Conservation (phyloP, 371 early-diverging fungal species). For the Mycotypha africana region DNA sequence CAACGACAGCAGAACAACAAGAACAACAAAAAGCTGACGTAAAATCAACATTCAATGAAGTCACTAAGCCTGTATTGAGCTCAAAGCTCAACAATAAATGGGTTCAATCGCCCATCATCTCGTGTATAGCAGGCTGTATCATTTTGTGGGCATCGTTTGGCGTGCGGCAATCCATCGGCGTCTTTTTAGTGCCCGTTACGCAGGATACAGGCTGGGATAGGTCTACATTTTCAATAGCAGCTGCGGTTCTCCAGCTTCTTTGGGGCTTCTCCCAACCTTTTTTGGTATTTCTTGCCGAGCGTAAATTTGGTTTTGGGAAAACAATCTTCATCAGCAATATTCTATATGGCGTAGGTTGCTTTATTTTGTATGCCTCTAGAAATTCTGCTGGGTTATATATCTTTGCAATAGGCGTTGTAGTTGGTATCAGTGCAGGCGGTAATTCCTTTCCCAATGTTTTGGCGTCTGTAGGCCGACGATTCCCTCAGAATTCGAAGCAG, state of each 20-base stretch:
- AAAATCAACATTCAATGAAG: too few species aligned
- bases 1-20: too few species aligned
- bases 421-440: conserved; percentile 27
- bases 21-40: too few species aligned
- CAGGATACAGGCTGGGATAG: conserved; percentile 24
- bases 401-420: conserved; percentile 21
- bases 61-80: background rate
- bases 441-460: conserved; percentile 27
- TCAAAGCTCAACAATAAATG: too few species aligned
- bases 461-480: conserved; percentile 23
- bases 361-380: conserved; percentile 22
- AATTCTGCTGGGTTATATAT: conserved; percentile 22
- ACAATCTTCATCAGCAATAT: conserved; percentile 15
- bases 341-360: conserved; percentile 21
- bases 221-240: conserved; percentile 24
- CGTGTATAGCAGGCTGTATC: conserved; percentile 16
- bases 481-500: conserved; percentile 17
- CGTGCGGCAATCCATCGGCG: conserved; percentile 25
- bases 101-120: conserved; percentile 3
- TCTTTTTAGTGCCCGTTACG: conserved; percentile 28
- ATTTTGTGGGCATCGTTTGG: conserved; percentile 29
- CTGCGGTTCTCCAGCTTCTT: conserved; percentile 23
- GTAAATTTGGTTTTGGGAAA: conserved; percentile 27
- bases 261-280: conserved; percentile 31
- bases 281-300: conserved; percentile 23